Evolutionary conservation across 208 protist genomes (phyloP).

Genomic region (Crithidia mellificae): DNA sequence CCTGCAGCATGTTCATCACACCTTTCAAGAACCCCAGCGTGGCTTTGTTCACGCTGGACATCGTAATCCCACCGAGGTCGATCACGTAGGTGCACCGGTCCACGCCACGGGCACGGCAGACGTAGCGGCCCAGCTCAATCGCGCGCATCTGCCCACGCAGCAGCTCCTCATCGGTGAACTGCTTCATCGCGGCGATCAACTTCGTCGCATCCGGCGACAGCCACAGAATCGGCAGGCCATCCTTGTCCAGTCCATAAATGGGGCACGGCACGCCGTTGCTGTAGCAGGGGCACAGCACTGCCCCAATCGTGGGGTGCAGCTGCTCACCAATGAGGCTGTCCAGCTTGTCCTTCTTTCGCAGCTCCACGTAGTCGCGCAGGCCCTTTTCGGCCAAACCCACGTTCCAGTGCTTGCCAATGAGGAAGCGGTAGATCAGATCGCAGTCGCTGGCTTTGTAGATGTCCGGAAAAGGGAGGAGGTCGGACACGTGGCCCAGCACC

Average conservation of each 20-base stretch:
- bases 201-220: constrained; percentile 52
- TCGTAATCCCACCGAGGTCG: constrained; percentile 62
- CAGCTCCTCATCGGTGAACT: constrained; percentile 37
- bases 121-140: constrained; percentile 68
- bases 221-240: constrained; percentile 73
- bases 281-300: constrained; percentile 33
- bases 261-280: constrained; percentile 24
- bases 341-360: constrained; percentile 46
- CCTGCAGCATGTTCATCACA: constrained; percentile 59
- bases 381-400: constrained; percentile 38
- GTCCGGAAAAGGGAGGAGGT: constrained; percentile 74
- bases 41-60: constrained; percentile 58
- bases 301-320: constrained; percentile 37
- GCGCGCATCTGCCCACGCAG: constrained; percentile 57
- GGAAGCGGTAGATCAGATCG: constrained; percentile 82
- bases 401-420: constrained; percentile 71
- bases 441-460: constrained; percentile 71
- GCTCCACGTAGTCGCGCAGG: constrained; percentile 52
- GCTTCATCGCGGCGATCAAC: constrained; percentile 52
- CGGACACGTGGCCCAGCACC: constrained; percentile 33
- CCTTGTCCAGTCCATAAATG: constrained; percentile 64
- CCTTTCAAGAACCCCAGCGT: constrained; percentile 58
- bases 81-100: constrained; percentile 79
- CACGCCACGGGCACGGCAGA: constrained; percentile 35
- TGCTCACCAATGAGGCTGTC: constrained; percentile 59